Evolutionary conservation across 116 monocot species (phyloP).

Genomic region (Iris pallida): DNA sequence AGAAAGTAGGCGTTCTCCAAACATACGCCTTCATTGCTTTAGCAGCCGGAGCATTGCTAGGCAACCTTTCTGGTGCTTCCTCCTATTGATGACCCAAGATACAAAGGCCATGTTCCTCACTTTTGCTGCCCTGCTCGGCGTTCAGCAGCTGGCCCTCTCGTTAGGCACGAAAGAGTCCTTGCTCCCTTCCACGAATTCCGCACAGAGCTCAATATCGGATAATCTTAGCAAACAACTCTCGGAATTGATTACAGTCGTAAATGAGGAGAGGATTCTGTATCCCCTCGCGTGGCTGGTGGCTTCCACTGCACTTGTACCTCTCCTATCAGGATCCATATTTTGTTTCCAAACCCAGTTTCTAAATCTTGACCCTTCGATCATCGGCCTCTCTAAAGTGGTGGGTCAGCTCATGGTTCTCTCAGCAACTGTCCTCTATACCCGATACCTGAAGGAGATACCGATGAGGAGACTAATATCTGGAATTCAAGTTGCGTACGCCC

Average conservation of each 20-base stretch:
- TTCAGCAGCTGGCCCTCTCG: slow-evolving; percentile 69
- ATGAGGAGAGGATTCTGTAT: slow-evolving; percentile 32
- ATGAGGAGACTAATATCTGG: slow-evolving; percentile 53
- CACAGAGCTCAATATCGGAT: slow-evolving; percentile 31
- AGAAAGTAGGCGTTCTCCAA: slow-evolving; percentile 50
- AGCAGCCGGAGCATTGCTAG: slow-evolving; percentile 57
- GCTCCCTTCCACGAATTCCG: slow-evolving; percentile 9
- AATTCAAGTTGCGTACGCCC: slow-evolving; percentile 55
- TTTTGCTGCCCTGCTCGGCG: slow-evolving; percentile 46
- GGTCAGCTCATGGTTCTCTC: slow-evolving; percentile 67
- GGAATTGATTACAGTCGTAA: slow-evolving; percentile 40
- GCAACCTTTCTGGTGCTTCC: slow-evolving; percentile 65
- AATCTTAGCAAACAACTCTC: slow-evolving; percentile 52
- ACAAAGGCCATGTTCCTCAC: slow-evolving; percentile 56
- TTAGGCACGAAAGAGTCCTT: slow-evolving; percentile 51
- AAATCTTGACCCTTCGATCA: slow-evolving; percentile 57
- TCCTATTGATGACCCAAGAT: slow-evolving; percentile 52
- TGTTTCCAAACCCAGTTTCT: slow-evolving; percentile 76
- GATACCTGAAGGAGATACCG: slow-evolving; percentile 41
- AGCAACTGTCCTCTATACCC: slow-evolving; percentile 49
- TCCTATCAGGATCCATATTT: slow-evolving; percentile 77
- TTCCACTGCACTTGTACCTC: slow-evolving; percentile 67
- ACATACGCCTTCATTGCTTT: slow-evolving; percentile 75
- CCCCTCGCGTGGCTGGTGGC: slow-evolving; percentile 72
- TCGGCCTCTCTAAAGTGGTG: slow-evolving; percentile 79